These are phyloP conservation scores for Clonostachys byssicola DNA, from an alignment of 2,329 filamentous ascomycete genomes.

Conservation along the genomic window DNA sequence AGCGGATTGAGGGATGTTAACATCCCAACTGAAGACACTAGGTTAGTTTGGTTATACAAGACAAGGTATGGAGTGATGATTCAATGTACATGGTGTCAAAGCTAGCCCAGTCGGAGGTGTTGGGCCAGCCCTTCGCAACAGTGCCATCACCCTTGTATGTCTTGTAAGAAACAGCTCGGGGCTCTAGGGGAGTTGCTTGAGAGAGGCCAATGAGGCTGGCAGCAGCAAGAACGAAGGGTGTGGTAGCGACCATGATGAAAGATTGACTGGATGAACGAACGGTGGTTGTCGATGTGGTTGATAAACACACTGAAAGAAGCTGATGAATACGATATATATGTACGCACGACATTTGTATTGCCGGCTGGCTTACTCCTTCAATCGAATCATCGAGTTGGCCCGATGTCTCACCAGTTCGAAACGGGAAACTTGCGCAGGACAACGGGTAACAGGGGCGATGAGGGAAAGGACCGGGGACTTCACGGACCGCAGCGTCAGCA, in stretches of 20 bases:
- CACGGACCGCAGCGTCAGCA: no score
- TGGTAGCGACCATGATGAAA: not conserved
- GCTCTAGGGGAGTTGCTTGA: not conserved
- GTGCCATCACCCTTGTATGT: slow-evolving; percentile 1
- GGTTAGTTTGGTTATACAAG: not conserved
- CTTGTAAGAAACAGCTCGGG: not conserved
- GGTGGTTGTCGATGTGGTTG: no score
- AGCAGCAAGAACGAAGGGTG: not conserved
- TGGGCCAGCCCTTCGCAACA: slow-evolving; percentile 1
- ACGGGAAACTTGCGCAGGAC: no score
- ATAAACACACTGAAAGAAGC: no score
- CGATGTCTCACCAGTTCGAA: no score
- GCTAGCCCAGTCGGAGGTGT: not conserved
- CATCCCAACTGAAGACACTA: not conserved
- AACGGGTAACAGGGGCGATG: no score
- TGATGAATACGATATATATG: no score
- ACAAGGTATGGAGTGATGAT: not conserved
- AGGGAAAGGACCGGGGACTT: no score
- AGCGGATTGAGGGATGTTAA: not conserved
- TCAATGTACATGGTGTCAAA: slow-evolving; percentile 1
- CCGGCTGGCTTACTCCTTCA: no score
- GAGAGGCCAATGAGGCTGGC: not conserved
- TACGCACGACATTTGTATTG: no score
- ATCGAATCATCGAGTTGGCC: no score
- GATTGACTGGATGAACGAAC: no score